A percentile compares a stretch with the other conserved stretches of the same genome.
Evolutionary conservation across 257 asterid species (phyloP).

Genomic region (Cruciata laevipes): DNA sequence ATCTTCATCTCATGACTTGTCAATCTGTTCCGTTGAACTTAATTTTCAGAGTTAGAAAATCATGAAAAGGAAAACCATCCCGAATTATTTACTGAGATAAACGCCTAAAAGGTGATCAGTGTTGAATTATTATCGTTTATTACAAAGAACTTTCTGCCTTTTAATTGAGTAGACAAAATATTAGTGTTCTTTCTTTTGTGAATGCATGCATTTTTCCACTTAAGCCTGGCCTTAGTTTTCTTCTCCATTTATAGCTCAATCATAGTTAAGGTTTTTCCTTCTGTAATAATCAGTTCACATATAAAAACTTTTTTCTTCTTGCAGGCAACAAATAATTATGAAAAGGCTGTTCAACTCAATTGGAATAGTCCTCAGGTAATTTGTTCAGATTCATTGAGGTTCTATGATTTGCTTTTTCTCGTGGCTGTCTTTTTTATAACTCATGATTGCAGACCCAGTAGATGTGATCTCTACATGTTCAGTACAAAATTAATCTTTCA

Average conservation of each 20-base stretch:
- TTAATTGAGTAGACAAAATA: neutral
- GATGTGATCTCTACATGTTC: neutral
- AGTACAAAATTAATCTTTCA: neutral
- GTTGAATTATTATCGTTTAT: neutral
- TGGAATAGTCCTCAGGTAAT: constrained; percentile 99
- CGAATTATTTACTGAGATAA: neutral
- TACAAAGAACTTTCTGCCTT: neutral
- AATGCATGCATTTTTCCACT: neutral
- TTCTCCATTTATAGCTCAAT: neutral
- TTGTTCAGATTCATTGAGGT: constrained; percentile 8
- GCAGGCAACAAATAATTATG: constrained; percentile 93
- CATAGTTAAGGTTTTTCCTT: neutral
- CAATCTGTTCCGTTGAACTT: neutral
- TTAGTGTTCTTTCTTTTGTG: too few relatives aligned
- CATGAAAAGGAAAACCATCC: neutral
- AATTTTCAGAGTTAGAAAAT: neutral
- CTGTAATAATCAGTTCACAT: neutral
- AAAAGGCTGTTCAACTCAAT: constrained; percentile 92
- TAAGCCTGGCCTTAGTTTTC: neutral
- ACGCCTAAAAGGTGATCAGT: neutral
- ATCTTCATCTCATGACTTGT: neutral
- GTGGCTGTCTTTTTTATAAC: neutral
- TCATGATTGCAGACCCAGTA: neutral
- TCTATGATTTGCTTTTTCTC: neutral
- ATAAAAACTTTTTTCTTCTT: constrained; percentile 17